Base-by-base conservation (phyloP, 2,329 filamentous ascomycete species). In the Calonectria pseudoturangicola region DNA sequence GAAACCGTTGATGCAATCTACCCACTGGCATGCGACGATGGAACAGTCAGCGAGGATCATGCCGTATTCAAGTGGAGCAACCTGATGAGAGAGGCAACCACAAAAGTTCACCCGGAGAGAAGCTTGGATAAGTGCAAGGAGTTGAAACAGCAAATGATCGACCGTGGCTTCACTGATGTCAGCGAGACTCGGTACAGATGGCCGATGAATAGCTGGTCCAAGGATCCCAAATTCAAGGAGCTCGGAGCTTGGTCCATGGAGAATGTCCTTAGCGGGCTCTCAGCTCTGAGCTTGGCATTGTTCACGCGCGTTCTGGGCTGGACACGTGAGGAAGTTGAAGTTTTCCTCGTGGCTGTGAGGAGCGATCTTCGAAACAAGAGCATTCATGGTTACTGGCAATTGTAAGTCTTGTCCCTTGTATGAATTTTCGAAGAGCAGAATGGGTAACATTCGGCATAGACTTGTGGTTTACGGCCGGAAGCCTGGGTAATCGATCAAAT, bases 71-170 rank as follows among this genome's bases (percentile, higher is more conserved):
- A 66, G n/a, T 66, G 62, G 68, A 25, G 62, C 16, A 51, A 33
- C 16, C 43, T 66, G 25, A 66, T 70, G 68, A 65, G 68, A n/a
- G 68, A 66, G 18, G 62, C 50, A 2, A 54, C 62, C 0, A 47
- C 62, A 2, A 70, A 70, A n/a, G 18, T 56, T 1, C 64, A 66
- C 4, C 41, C 62, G n/a, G 68, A 54, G 15, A 43, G 63, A 7
- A 66, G 62, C 25, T 16, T 66, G 7, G 68, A 66, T 28, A 66
- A 45, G 7, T 66, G 30, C n/a, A 50, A 43, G 43, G 41, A 66
- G 18, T n/a, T 70, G 51, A 70, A 66, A 43, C 68, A 60, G 33
- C 65, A 60, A 21, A 62, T 70, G 68, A 33, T 51, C 10, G 68
- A 66, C 25, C 30, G 15, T 2, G 68, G 68, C 1, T 51, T 70